Base-by-base conservation (phyloP, 345 rosid species). In the Lepidium africanum region DNA sequence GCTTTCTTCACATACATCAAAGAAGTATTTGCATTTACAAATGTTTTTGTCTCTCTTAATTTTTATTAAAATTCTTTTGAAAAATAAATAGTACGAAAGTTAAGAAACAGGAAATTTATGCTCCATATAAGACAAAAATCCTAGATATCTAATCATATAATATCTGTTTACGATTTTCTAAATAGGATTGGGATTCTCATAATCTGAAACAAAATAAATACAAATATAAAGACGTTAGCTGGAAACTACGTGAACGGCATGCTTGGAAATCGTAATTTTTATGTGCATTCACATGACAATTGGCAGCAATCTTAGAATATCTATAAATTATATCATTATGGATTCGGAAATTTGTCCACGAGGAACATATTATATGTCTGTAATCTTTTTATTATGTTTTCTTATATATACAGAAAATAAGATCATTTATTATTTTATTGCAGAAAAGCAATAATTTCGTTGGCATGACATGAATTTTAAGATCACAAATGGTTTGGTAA, bases 201-300 rank as follows among this genome's bases (percentile, higher is more conserved):
- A 19, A 56, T 19, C 10, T 21, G 16, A 15, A 41, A 32, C 5
- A 17, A 54, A 17, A 53, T 3, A 42, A 43, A 13, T 45, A 37
- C 48, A 39, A 30, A 25, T 7, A 38, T 16, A 35, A 51, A 41
- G 5, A 50, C 50, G 37, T 9, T 72, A 48, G 51, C 76, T 57
- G 76, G 70, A 69, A 59, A 61, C 49, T 47, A 48, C 71, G 76
- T 57, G 59, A 65, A 32, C 16, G 35, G 21, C 42, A 45, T 61
- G 50, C 12, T 45, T 46, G 10, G 16, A 35, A 33, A 35, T 54
- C 35, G 15, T 45, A 39, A 30, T n/a, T 17, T 49, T 40, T 41
- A 54, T 69, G 53, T 58, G 53, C 36, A 48, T 48, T 15, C 68
- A 49, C 56, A 42, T 15, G 46, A 17, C 16, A 39, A 1, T 65